These are phyloP conservation scores for Trypethelium eluteriae DNA, from an alignment of 495 filamentous ascomycete genomes.

Conservation along the genomic window DNA sequence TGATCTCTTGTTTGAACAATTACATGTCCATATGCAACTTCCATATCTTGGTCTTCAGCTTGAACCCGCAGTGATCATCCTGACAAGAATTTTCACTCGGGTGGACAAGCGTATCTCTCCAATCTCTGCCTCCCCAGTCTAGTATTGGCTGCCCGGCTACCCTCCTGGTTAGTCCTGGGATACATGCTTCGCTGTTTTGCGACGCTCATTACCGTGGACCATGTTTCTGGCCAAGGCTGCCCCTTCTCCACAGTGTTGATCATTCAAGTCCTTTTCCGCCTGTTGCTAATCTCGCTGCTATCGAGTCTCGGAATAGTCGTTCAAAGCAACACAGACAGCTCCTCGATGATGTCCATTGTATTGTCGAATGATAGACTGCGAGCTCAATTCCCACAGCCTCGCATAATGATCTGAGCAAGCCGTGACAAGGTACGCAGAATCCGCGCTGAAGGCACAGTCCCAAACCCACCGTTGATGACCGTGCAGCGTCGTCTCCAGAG, in stretches of 20 bases:
- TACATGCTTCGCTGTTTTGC: not conserved
- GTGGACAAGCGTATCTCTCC: no score
- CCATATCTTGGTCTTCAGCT: no score
- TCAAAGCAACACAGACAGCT: conserved; percentile 90
- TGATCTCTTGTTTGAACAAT: no score
- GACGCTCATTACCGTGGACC: no score
- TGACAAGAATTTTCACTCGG: no score
- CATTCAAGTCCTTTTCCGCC: not conserved
- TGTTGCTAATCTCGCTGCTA: conserved; percentile 24
- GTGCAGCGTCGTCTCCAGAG: conserved; percentile 80
- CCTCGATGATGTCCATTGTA: conserved; percentile 97
- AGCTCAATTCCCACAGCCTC: conserved; percentile 83
- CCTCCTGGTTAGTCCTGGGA: not conserved
- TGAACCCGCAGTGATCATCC: no score
- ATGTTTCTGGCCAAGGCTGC: no score
- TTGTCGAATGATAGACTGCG: conserved; percentile 84
- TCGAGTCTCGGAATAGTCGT: conserved; percentile 82
- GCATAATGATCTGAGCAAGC: conserved; percentile 97
- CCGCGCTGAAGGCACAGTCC: conserved; percentile 97
- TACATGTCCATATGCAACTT: no score
- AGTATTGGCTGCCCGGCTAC: no score
- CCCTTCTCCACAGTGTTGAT: not conserved
- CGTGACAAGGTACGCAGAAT: conserved; percentile 94
- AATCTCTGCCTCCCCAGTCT: no score
- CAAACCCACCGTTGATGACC: conserved; percentile 98